Evolutionary conservation across 345 rosid species (phyloP), one percentile per base, ranked within the genome.

Genomic region (Populus deltoides): DNA sequence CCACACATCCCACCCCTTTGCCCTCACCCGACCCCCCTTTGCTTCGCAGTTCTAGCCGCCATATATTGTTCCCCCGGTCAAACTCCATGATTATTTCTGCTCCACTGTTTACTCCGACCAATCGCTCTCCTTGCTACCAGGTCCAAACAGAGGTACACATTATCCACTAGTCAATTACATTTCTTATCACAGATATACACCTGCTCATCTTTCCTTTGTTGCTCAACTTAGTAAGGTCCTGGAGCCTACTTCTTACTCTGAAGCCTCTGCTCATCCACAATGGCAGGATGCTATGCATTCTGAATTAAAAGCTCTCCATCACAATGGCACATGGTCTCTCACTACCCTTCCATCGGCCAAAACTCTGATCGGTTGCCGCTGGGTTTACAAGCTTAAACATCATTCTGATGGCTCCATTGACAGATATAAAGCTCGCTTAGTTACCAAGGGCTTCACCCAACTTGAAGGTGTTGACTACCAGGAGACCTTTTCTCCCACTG

Each of bases 161-260:
- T 73, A 73, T 59, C 67, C 45, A n/a, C 27, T 73, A 3, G 59
- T 35, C 27, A 53, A 73, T 73, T 55, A 53, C 57, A 38, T 73
- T 35, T 73, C 76, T 4, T 57, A 73, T 35, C 76, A 57, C 20
- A 7, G 3, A 22, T 70, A 41, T 25, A 2, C 49, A 45, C 24
- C 73, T 25, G 15, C 73, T 18, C 51, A 70, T 39, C 9, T 13
- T 18, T 70, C 73, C 31, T 70, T 35, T 39, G 13, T 70, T 33
- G 51, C 73, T 24, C 16, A 57, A 12, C 20, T 66, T 8, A 33
- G 31, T 24, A 8, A 33, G 27, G 29, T 24, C 2, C 10, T 27
- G 6, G 70, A 66, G 29, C 33, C 39, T 7, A 66, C 13, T 5
- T 66, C 41, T 11, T 66, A 66, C 31, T 24, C 36, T 2, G 6